Percentiles rank a stretch among this genome's conserved stretches.
These are phyloP conservation scores for Penicillium nucicola DNA, from an alignment of 495 filamentous ascomycete genomes.

Conservation along the genomic window DNA sequence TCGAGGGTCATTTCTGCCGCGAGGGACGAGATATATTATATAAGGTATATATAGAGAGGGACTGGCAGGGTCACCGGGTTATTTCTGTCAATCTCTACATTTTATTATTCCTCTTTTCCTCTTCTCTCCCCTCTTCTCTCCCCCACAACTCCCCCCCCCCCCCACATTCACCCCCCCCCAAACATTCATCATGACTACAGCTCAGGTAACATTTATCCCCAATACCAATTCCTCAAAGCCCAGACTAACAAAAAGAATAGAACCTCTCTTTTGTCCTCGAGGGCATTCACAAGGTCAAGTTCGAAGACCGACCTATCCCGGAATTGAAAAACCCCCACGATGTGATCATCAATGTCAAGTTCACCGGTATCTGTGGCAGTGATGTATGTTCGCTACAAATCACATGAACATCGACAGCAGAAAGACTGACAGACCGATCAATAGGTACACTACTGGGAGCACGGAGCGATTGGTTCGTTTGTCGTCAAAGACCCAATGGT, in stretches of 20 bases:
- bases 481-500: constrained; percentile 84
- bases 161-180: constrained; percentile 1
- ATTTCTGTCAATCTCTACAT: not conserved
- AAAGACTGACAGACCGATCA: not conserved
- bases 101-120: not conserved
- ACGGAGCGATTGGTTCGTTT: constrained; percentile 79
- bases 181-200: constrained; percentile 13
- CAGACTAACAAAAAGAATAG: constrained; percentile 37
- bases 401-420: not conserved
- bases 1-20: not conserved
- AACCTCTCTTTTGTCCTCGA: constrained; percentile 88
- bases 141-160: too few relatives aligned
- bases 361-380: constrained; percentile 87
- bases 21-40: not conserved
- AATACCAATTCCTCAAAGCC: not conserved
- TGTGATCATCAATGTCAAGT: constrained; percentile 77
- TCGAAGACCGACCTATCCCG: constrained; percentile 74
- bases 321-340: constrained; percentile 63
- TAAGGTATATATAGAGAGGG: too few relatives aligned
- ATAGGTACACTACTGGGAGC: constrained; percentile 82
- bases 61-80: not conserved
- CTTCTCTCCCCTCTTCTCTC: too few relatives aligned
- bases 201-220: constrained; percentile 19
- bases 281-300: constrained; percentile 65
- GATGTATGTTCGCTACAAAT: constrained; percentile 53